A percentile compares a stretch with the other conserved stretches of the same genome.
phyloP scores from a whole-genome alignment of 2,329 filamentous ascomycete genomes.

The Penicillium paneum region DNA sequence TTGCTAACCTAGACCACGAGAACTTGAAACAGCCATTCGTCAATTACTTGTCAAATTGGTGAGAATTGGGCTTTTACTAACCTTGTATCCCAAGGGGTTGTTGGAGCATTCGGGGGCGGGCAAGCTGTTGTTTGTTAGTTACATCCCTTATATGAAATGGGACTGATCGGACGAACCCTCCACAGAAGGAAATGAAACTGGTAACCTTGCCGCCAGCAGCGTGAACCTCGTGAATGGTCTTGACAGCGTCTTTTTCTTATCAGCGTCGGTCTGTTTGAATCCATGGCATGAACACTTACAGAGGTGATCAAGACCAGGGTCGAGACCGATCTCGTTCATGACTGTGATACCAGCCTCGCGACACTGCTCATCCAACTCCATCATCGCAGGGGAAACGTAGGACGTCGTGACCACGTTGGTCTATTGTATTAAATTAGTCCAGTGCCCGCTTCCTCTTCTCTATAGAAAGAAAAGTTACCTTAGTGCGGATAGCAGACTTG shows the following conservation, averaged over 20 bases:
- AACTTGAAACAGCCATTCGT: conserved; percentile 47
- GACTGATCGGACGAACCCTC: conserved; percentile 48
- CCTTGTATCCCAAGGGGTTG: conserved; percentile 88
- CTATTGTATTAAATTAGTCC: conserved; percentile 28
- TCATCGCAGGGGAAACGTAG: conserved; percentile 90
- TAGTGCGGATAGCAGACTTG: conserved; percentile 85
- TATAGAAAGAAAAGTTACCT: conserved; percentile 37
- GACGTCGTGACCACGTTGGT: conserved; percentile 94
- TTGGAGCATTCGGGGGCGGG: conserved; percentile 70
- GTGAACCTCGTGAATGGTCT: conserved; percentile 80
- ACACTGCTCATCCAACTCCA: conserved; percentile 75
- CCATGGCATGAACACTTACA: conserved; percentile 10
- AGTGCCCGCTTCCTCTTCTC: background rate
- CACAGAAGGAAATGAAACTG: conserved; percentile 80
- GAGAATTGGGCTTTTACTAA: background rate
- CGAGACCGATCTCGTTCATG: conserved; percentile 86
- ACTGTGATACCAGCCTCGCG: conserved; percentile 94
- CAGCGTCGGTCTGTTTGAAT: background rate
- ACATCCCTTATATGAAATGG: background rate
- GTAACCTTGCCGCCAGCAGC: conserved; percentile 78
- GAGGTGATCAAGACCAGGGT: conserved; percentile 22
- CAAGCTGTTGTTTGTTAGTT: conserved; percentile 38
- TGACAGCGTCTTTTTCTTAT: conserved; percentile 64
- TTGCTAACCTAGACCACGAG: conserved; percentile 61
- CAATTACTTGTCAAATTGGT: background rate